phyloP scores from a whole-genome alignment of 179 eudicot genomes.

The Spinacia oleracea region DNA sequence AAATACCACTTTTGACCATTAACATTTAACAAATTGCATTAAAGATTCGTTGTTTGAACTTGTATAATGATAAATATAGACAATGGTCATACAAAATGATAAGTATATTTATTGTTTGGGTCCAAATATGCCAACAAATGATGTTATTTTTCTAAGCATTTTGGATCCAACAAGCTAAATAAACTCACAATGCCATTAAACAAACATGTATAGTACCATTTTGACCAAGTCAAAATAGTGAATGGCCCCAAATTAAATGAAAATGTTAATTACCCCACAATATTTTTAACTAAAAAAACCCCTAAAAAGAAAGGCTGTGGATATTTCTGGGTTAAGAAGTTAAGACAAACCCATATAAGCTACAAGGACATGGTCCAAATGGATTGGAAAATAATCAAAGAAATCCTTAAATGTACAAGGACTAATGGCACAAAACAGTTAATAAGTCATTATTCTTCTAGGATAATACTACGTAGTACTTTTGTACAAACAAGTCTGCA shows the following conservation, averaged over 20 bases:
- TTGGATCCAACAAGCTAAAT: conserved; percentile 4
- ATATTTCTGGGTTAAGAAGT: background rate
- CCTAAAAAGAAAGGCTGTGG: background rate
- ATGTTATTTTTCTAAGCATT: background rate
- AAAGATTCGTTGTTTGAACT: background rate
- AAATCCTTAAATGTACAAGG: conserved; percentile 13
- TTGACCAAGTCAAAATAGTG: background rate
- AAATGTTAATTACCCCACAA: background rate
- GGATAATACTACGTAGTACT: background rate
- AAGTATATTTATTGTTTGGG: background rate
- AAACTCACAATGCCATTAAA: background rate
- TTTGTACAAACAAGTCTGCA: background rate
- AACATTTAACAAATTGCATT: background rate
- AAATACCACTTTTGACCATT: background rate
- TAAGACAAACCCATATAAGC: background rate
- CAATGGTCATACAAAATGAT: background rate
- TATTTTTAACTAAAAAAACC: background rate
- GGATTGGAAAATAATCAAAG: background rate
- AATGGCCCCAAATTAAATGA: background rate
- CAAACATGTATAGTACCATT: background rate
- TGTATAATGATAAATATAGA: no score
- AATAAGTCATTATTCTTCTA: conserved; percentile 1
- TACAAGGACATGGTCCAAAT: background rate
- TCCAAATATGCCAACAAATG: background rate
- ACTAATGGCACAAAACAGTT: conserved; percentile 1